Evolutionary conservation across 1,139 yeast genomes (phyloP).

Genomic region (Magnusiomyces tetraspermus): DNA sequence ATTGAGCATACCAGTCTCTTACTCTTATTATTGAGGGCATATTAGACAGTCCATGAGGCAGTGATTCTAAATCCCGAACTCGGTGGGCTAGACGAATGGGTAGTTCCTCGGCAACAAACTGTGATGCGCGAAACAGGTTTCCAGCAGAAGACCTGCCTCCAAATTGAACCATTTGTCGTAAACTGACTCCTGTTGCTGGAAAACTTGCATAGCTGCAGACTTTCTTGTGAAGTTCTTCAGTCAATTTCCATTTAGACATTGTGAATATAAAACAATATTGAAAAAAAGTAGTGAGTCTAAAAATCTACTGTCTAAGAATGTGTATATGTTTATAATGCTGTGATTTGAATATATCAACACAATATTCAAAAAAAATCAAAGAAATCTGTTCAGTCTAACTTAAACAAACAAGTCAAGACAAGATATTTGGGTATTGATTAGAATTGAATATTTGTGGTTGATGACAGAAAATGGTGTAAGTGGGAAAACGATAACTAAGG

Average conservation of each 20-base stretch:
- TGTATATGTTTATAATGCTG: too few relatives aligned
- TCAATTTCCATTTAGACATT: conserved; percentile 13
- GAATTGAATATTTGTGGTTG: too few relatives aligned
- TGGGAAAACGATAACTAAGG: too few relatives aligned
- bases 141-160: conserved; percentile 75
- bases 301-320: too few relatives aligned
- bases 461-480: too few relatives aligned
- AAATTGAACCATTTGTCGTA: conserved; percentile 85
- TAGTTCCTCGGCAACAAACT: conserved; percentile 76
- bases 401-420: too few relatives aligned
- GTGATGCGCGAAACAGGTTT: conserved; percentile 71
- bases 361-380: too few relatives aligned
- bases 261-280: too few relatives aligned
- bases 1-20: conserved; percentile 84
- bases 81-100: conserved; percentile 82
- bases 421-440: too few relatives aligned
- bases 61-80: conserved; percentile 70
- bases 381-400: too few relatives aligned
- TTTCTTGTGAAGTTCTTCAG: conserved; percentile 28
- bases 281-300: too few relatives aligned
- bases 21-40: conserved; percentile 73
- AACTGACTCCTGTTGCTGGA: conserved; percentile 76
- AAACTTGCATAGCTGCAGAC: conserved; percentile 52
- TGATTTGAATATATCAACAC: too few relatives aligned
- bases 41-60: conserved; percentile 65